A percentile compares a stretch with the other conserved stretches of the same genome.
phyloP scores from a whole-genome alignment of 148 eudicot species.

The Spergularia marina region DNA sequence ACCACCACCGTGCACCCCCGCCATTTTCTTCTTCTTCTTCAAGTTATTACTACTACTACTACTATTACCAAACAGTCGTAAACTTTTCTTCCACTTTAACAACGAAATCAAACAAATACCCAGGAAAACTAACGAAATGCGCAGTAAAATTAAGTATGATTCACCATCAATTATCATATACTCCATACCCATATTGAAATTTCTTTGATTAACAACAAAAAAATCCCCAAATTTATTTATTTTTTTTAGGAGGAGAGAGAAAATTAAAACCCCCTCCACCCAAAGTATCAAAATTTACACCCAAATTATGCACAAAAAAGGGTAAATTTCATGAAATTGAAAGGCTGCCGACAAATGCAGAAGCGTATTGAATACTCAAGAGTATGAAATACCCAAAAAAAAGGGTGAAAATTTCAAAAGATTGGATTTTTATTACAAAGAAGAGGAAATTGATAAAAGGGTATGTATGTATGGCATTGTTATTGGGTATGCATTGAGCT shows the following conservation, averaged over 20 bases:
- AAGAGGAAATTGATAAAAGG: not conserved
- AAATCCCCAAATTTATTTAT: too few relatives aligned
- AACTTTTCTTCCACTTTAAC: constrained; percentile 13
- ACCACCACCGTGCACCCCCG: constrained; percentile 18
- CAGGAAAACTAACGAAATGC: constrained; percentile 24
- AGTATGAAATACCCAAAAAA: too few relatives aligned
- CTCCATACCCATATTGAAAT: constrained; percentile 10
- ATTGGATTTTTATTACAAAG: not conserved
- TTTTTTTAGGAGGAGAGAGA: too few relatives aligned
- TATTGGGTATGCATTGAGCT: not conserved
- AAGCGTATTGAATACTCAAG: too few relatives aligned
- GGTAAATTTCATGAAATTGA: too few relatives aligned
- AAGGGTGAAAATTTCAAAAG: too few relatives aligned
- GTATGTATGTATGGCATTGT: constrained; percentile 6
- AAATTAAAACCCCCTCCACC: constrained; percentile 2
- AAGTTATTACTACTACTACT: not conserved
- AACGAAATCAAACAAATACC: constrained; percentile 28
- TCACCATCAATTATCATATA: constrained; percentile 13
- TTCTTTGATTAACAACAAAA: too few relatives aligned
- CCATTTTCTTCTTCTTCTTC: constrained; percentile 28
- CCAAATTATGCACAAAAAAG: too few relatives aligned
- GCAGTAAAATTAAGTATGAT: constrained; percentile 24
- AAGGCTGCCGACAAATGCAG: too few relatives aligned
- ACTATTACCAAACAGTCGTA: not conserved
- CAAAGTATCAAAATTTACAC: not conserved